phyloP scores from a whole-genome alignment of 495 filamentous ascomycete species.

The Pyronema omphalodes region DNA sequence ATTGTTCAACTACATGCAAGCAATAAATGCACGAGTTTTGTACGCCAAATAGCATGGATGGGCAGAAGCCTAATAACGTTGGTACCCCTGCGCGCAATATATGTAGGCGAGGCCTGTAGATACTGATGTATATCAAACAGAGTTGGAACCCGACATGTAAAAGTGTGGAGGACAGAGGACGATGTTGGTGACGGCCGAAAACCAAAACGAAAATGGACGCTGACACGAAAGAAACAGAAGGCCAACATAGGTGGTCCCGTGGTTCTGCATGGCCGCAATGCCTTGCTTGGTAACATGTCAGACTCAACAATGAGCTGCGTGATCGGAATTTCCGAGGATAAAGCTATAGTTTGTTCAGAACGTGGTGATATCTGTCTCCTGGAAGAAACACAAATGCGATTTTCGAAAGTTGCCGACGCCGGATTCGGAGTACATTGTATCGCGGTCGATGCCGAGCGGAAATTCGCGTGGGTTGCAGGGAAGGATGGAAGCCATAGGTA shows the following conservation, averaged over 20 bases:
- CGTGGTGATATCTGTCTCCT: conserved; percentile 58
- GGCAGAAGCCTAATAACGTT: conserved; percentile 50
- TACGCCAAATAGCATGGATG: conserved; percentile 78
- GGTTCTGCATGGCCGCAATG: conserved; percentile 44
- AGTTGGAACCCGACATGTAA: conserved; percentile 76
- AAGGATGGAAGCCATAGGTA: conserved; percentile 22
- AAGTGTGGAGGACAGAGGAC: conserved; percentile 76
- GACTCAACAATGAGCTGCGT: conserved; percentile 69
- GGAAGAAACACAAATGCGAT: conserved; percentile 52
- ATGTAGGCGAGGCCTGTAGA: not conserved
- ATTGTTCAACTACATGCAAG: conserved; percentile 72
- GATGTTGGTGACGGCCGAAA: conserved; percentile 25
- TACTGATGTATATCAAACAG: conserved; percentile 26
- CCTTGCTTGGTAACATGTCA: conserved; percentile 55
- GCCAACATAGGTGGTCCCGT: conserved; percentile 32
- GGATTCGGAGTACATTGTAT: conserved; percentile 47
- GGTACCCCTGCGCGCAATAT: conserved; percentile 16
- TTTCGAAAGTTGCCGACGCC: conserved; percentile 42
- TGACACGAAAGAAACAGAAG: conserved; percentile 23
- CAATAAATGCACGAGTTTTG: conserved; percentile 76
- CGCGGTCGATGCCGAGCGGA: conserved; percentile 35
- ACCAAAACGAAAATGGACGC: conserved; percentile 28
- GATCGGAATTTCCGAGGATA: conserved; percentile 50
- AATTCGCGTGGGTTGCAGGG: conserved; percentile 39
- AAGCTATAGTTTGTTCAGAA: conserved; percentile 53